phyloP scores from a whole-genome alignment of 148 eudicot genomes.

The Mesembryanthemum crystallinum region DNA sequence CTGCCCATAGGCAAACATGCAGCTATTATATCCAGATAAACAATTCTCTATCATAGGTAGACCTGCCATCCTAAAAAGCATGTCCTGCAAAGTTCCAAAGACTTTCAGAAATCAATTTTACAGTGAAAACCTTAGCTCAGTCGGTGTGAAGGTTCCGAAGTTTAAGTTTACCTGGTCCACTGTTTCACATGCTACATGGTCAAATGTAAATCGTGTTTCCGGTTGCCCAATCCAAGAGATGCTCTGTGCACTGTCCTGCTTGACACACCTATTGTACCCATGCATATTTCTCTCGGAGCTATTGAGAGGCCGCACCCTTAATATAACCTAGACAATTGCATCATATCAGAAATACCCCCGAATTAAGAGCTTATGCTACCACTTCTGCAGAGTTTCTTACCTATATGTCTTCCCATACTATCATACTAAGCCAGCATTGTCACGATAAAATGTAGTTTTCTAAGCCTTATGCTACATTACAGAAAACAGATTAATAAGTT shows the following conservation, averaged over 20 bases:
- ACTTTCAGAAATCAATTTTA: not conserved
- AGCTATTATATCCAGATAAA: constrained; percentile 92
- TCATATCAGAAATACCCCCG: not conserved
- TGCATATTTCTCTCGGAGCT: constrained; percentile 51
- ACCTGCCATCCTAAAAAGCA: constrained; percentile 91
- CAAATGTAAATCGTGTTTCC: constrained; percentile 91
- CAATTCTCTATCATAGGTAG: constrained; percentile 98
- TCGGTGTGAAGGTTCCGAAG: not conserved
- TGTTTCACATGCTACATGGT: constrained; percentile 97
- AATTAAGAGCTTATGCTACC: not conserved
- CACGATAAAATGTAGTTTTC: not conserved
- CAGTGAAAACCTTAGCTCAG: not conserved
- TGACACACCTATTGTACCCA: constrained; percentile 79
- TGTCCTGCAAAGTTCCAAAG: constrained; percentile 57
- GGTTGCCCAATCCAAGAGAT: constrained; percentile 90
- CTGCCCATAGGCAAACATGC: constrained; percentile 99
- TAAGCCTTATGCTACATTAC: not conserved
- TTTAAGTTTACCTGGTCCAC: constrained; percentile 64
- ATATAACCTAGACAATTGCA: constrained; percentile 55
- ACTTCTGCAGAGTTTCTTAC: not conserved
- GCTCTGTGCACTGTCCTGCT: constrained; percentile 85
- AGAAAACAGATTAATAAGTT: not conserved
- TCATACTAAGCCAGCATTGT: not conserved
- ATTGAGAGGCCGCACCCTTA: constrained; percentile 83
- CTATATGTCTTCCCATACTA: not conserved